Base-by-base conservation (phyloP, 257 asterid species). In the Plantago ovata region DNA sequence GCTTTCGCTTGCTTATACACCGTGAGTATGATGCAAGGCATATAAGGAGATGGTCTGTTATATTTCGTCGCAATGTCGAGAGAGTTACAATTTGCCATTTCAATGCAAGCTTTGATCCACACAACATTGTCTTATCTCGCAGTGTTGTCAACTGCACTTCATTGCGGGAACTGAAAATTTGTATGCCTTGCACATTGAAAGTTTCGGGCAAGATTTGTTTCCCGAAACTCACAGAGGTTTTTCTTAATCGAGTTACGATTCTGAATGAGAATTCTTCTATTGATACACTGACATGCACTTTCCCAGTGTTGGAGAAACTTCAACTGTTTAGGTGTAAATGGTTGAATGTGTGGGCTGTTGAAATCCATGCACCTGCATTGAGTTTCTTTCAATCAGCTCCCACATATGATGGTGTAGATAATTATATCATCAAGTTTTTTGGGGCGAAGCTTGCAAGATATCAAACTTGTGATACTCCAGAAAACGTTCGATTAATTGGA, bases 311-410 rank as follows among this genome's bases (percentile, higher is more conserved):
- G 11, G 4, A 7, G 53, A 5, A 1, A 9, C 53, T 48, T 48
- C 2, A 2, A 22, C 22, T 48, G 53, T 0, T 4, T 9, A 1
- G 4, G 1, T 48, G 53, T 18, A 14, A 48, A 48, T 48, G 53
- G 53, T 13, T 48, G 13, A 28, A 14, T 48, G 53, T 48, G 53
- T 1, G 15, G 18, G n/a, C 7, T 47, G 53, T 47, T 21, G 53
- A 47, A 47, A 47, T 47, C 8, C 53, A 47, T 47, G 53, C 28
- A 11, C 53, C 53, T 6, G 53, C 18, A n/a, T 18, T 47, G 22
- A 47, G 9, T 47, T 0, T 0, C 8, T 47, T n/a, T 47, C 9
- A 6, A 13, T 15, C 53, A 3, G 2, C 0, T 1, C 21, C 23
- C 23, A 5, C 32, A 24, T n/a, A n/a, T n/a, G n/a, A n/a, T n/a